These are phyloP conservation scores for Solanum clarkiae DNA, from an alignment of 257 asterid genomes.

Conservation along the genomic window DNA sequence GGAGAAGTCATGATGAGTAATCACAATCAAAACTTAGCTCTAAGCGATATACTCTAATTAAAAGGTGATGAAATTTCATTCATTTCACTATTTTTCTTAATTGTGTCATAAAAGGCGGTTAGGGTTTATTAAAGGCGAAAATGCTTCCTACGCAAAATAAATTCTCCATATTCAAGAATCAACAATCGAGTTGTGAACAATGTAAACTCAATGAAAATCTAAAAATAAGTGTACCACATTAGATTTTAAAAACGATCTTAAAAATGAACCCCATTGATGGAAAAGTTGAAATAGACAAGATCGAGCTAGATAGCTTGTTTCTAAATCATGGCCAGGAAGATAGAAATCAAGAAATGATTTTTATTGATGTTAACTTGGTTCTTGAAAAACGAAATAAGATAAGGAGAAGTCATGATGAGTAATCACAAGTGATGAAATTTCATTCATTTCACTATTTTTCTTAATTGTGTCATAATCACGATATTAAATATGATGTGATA, in stretches of 20 bases:
- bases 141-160: background rate
- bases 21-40: background rate
- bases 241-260: background rate
- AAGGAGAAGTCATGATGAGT: background rate
- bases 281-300: background rate
- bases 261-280: background rate
- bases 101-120: background rate
- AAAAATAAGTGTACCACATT: background rate
- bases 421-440: background rate
- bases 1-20: background rate
- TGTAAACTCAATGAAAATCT: background rate
- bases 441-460: background rate
- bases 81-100: too few species aligned
- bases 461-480: background rate
- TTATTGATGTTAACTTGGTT: background rate
- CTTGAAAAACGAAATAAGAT: background rate
- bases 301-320: background rate
- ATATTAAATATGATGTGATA: background rate
- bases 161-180: background rate
- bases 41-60: background rate
- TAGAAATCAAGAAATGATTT: background rate
- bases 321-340: rapidly evolving
- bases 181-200: background rate
- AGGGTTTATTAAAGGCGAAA: background rate
- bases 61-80: background rate